Evolutionary conservation across 2,329 filamentous ascomycete species (phyloP).

Genomic region (Aspergillus thermomutatus): DNA sequence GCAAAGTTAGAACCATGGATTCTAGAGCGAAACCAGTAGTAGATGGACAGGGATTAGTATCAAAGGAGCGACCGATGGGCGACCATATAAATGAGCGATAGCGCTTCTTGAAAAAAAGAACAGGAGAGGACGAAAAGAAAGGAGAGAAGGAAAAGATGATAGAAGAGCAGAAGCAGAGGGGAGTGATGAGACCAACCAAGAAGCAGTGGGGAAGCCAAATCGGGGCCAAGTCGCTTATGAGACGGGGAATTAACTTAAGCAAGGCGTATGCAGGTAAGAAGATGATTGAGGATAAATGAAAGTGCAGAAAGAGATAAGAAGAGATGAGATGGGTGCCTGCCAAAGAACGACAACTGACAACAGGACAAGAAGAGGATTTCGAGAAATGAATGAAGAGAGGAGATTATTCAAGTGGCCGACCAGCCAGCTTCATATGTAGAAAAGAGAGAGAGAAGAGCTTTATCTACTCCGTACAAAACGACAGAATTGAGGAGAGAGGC

Average conservation of each 20-base stretch:
- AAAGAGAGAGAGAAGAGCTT: neutral
- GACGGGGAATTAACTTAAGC: neutral
- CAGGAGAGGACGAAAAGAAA: neutral
- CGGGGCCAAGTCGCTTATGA: neutral
- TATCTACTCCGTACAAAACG: no score
- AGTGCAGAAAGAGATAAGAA: neutral
- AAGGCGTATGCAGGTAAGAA: neutral
- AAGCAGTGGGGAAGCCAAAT: neutral
- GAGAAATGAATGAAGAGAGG: neutral
- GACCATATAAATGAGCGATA: neutral
- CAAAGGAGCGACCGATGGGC: neutral
- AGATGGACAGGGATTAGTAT: neutral
- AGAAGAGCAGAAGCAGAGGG: neutral
- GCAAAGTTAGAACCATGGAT: neutral
- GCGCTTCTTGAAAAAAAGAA: neutral
- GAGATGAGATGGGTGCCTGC: neutral
- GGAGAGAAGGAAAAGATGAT: neutral
- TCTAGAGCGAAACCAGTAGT: neutral
- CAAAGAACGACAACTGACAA: neutral
- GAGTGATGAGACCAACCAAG: neutral
- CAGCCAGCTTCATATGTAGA: neutral
- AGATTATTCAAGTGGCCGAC: neutral
- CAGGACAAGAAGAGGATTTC: neutral
- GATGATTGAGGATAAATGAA: neutral
- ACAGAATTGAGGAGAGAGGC: no score